Evolutionary conservation across 179 eudicot genomes (phyloP).

Genomic region (Nepenthes alata): DNA sequence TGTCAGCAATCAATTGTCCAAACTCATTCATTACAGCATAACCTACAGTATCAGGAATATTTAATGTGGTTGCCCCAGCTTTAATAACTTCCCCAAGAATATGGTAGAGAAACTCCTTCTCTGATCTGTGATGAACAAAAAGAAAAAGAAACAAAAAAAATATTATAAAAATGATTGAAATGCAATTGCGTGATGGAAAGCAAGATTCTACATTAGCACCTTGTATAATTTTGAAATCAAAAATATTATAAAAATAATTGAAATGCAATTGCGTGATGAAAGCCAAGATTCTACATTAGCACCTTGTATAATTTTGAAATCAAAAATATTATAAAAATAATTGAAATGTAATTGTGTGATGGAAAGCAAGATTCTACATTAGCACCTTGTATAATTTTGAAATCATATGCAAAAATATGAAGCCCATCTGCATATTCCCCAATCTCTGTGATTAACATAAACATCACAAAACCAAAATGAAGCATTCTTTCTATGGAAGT

Average conservation of each 20-base stretch:
- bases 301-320: neutral
- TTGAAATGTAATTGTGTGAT: constrained; percentile 1
- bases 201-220: neutral
- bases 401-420: neutral
- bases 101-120: constrained; percentile 68
- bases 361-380: neutral
- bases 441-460: no score
- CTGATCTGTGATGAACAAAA: constrained; percentile 47
- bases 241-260: neutral
- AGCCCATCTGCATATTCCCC: no score
- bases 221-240: neutral
- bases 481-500: no score
- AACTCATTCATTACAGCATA: constrained; percentile 57
- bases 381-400: neutral
- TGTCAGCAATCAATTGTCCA: constrained; percentile 80
- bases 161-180: constrained; percentile 4
- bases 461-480: no score
- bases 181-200: neutral
- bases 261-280: constrained; percentile 1
- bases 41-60: constrained; percentile 91
- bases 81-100: constrained; percentile 84
- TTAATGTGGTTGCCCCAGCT: constrained; percentile 88
- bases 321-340: neutral
- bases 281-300: neutral
- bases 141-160: neutral